phyloP scores from a whole-genome alignment of 192 early-diverging fungal genomes.

The Polychytrium aggregatum region DNA sequence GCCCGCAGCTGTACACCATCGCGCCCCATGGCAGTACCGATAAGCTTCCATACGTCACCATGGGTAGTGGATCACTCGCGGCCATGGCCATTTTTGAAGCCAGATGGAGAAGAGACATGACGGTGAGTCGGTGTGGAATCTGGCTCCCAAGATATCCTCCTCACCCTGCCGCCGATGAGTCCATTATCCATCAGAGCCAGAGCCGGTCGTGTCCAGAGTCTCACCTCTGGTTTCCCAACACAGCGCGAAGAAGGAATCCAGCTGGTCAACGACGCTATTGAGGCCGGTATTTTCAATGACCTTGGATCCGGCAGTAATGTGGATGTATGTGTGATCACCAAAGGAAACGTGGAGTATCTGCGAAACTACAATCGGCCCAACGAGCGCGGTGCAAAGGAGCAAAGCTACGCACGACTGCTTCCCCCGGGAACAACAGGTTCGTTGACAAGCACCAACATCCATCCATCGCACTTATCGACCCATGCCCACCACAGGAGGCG shows the following conservation, averaged over 20 bases:
- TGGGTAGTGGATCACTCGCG: slow-evolving; percentile 88
- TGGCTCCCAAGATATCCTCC: too few relatives aligned
- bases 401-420: slow-evolving; percentile 63
- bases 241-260: slow-evolving; percentile 82
- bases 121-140: slow-evolving; percentile 37
- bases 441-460: neutral
- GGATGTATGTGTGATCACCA: slow-evolving; percentile 85
- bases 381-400: slow-evolving; percentile 74
- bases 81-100: slow-evolving; percentile 95
- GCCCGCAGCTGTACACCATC: slow-evolving; percentile 84
- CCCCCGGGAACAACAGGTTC: slow-evolving; percentile 23
- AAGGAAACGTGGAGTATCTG: slow-evolving; percentile 70
- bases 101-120: slow-evolving; percentile 66
- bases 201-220: too few relatives aligned
- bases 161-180: too few relatives aligned
- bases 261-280: slow-evolving; percentile 86
- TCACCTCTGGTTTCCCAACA: neutral
- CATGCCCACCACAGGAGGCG: too few relatives aligned
- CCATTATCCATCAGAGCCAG: too few relatives aligned
- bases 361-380: slow-evolving; percentile 82
- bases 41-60: slow-evolving; percentile 91
- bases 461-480: too few relatives aligned
- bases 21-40: slow-evolving; percentile 92
- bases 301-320: slow-evolving; percentile 95
- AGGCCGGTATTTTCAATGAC: slow-evolving; percentile 98